Evolutionary conservation across 306 rosid species (phyloP), one percentile per base, ranked within the genome.

Genomic region (Citrullus amarus): DNA sequence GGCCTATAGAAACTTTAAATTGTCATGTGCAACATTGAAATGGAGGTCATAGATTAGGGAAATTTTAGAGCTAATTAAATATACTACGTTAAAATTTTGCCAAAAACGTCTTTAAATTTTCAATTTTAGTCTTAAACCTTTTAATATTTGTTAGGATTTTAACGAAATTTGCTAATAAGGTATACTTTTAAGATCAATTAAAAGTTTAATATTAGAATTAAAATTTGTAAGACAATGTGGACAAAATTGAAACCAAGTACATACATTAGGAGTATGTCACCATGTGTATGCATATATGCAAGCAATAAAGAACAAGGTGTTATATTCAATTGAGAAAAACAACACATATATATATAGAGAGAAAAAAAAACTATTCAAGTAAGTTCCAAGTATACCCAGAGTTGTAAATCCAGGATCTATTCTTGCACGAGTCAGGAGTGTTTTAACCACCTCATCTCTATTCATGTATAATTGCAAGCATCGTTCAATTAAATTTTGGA

Each of bases 351-450:
- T 32, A 44, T 9, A 18, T 10, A 4, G 22, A 28, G 12, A 44
- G 20, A n/a, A 8, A 43, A 68, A 70, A 12, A 70, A 14, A 71
- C n/a, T 36, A 46, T 71, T 71, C 8, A 4, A 48, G 56, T 71
- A 68, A 68, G 55, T 68, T 68, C n/a, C 76, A 71, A 25, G 16
- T 90, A 78, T 91, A 95, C 99, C 99, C 51, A 92, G 84, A 78
- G 93, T 84, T 34, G 99, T 95, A 83, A 95, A 95, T 81, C 97
- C 99, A 28, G 97, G 99, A 83, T 95, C 99, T 83, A 95, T 95
- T 91, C 96, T 91, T 81, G 99, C 99, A 15, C 96, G 97, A 30
- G 86, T 92, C 93, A 92, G 84, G 79, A 95, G 93, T 59, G 96
- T 91, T 88, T 95, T 92, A 82, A 95, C 97, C 58, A 91, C 97